A percentile compares a stretch with the other conserved stretches of the same genome.
Evolutionary conservation across 768 basidiomycete species (phyloP).

Genomic region (Serendipita sp.): DNA sequence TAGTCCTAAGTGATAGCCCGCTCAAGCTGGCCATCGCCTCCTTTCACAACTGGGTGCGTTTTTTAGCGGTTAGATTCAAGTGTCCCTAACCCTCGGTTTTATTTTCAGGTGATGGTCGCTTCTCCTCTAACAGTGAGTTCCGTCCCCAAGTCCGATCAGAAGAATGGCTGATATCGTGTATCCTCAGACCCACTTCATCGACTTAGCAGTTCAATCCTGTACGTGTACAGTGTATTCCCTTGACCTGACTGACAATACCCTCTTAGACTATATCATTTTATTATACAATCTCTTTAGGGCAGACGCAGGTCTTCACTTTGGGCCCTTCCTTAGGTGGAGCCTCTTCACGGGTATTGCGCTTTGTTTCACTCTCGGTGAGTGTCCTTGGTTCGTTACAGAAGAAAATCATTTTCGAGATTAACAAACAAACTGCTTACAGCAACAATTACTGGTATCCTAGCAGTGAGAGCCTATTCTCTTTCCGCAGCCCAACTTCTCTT

Average conservation of each 20-base stretch:
- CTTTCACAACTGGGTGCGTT: not conserved
- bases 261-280: not conserved
- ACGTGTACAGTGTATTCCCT: not conserved
- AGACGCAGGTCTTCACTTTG: not conserved
- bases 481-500: too few species aligned
- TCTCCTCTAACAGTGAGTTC: not conserved
- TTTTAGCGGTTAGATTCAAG: not conserved
- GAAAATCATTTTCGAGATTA: not conserved
- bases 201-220: constrained; percentile 2
- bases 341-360: not conserved
- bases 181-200: not conserved
- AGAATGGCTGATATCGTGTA: not conserved
- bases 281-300: not conserved
- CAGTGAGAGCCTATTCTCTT: not conserved
- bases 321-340: not conserved
- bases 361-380: not conserved
- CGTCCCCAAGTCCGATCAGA: not conserved
- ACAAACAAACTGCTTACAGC: not conserved
- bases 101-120: not conserved
- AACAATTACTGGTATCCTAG: not conserved
- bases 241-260: not conserved
- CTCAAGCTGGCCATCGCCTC: not conserved
- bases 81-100: too few species aligned
- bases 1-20: not conserved
- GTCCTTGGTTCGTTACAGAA: not conserved